Conservation (phyloP, 305 asterid genomes). For the Fraxinus floribunda region DNA sequence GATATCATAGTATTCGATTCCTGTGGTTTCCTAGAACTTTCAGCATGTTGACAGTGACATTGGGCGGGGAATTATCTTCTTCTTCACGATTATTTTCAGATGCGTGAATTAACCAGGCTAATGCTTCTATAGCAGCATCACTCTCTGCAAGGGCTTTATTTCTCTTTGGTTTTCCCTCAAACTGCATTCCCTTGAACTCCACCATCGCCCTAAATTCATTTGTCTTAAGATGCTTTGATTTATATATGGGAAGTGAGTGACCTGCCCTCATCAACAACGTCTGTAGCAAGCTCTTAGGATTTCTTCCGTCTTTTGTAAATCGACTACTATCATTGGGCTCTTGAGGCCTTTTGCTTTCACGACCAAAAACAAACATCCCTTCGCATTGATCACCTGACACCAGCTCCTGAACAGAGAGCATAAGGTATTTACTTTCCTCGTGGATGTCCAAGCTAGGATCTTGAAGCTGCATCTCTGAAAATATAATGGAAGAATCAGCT, state of each 20-base stretch:
- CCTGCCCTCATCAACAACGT: conserved; percentile 93
- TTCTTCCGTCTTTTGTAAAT: conserved; percentile 81
- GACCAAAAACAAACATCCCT: conserved; percentile 88
- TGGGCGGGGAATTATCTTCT: conserved; percentile 52
- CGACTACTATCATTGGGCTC: conserved; percentile 50
- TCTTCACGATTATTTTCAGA: conserved; percentile 46
- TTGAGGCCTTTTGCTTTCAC: conserved; percentile 66
- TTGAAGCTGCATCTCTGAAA: conserved; percentile 54
- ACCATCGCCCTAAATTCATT: conserved; percentile 85
- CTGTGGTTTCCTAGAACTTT: conserved; percentile 71
- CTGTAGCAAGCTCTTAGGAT: conserved; percentile 90
- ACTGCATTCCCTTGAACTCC: conserved; percentile 95
- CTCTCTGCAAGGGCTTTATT: conserved; percentile 81
- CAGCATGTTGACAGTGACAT: conserved; percentile 85
- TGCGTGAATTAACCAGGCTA: conserved; percentile 88
- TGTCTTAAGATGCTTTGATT: conserved; percentile 90
- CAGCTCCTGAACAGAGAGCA: conserved; percentile 86
- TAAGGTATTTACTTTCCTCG: conserved; percentile 87
- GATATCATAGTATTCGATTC: neutral
- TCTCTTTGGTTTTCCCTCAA: conserved; percentile 89
- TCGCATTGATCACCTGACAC: conserved; percentile 85
- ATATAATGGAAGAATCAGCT: too few relatives aligned
- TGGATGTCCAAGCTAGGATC: conserved; percentile 80
- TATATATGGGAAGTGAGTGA: conserved; percentile 87
- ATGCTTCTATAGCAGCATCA: conserved; percentile 87